phyloP scores from a whole-genome alignment of 306 rosid genomes.

The Fragaria nilgerrensis region DNA sequence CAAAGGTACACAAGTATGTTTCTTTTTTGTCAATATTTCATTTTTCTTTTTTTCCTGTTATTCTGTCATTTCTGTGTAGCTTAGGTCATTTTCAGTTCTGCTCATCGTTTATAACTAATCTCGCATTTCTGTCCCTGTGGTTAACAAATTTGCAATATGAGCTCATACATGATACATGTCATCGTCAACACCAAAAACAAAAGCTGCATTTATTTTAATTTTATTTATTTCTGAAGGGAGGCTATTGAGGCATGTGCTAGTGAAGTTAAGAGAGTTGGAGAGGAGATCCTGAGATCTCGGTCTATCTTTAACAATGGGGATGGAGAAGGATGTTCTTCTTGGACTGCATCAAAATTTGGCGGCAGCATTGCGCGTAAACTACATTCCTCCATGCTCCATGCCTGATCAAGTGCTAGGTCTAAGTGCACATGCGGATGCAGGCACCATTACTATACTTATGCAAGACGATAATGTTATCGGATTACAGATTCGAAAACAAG shows the following conservation, averaged over 20 bases:
- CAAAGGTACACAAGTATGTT: constrained; percentile 29
- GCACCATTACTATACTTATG: constrained; percentile 45
- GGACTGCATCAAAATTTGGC: constrained; percentile 28
- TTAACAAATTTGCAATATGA: no score
- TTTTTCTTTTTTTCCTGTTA: neutral
- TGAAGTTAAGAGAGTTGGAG: constrained; percentile 32
- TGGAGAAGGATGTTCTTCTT: constrained; percentile 35
- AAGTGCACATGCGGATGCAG: constrained; percentile 45
- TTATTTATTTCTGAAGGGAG: constrained; percentile 18
- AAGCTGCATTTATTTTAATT: no score
- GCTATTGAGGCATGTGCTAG: constrained; percentile 33
- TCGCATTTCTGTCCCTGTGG: no score
- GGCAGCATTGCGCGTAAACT: constrained; percentile 28
- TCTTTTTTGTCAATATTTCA: neutral
- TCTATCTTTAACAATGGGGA: constrained; percentile 35
- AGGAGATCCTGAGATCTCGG: constrained; percentile 27
- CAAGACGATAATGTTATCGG: constrained; percentile 37
- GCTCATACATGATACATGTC: no score
- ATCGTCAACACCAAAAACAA: no score
- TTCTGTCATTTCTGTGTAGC: no score
- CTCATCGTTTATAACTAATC: no score
- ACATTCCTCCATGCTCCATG: constrained; percentile 41
- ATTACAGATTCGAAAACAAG: constrained; percentile 39
- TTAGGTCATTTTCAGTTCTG: neutral
- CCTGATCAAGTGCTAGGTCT: constrained; percentile 47